phyloP scores from a whole-genome alignment of 768 basidiomycete species.

The Infundibulicybe gibba region DNA sequence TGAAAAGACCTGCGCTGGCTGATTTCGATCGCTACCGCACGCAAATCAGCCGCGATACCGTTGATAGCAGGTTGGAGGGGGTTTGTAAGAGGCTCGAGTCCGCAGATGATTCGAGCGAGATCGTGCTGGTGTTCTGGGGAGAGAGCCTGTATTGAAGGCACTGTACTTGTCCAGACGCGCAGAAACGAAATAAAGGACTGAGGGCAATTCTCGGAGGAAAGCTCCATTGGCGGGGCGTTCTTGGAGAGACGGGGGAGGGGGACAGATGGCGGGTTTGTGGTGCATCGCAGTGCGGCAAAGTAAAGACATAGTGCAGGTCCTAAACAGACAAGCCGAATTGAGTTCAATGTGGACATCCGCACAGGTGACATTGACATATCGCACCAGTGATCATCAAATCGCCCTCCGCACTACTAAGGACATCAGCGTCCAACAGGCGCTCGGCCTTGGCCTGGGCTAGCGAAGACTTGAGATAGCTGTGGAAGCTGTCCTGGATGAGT shows the following conservation, averaged over 20 bases:
- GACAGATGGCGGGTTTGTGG: slow-evolving; percentile 75
- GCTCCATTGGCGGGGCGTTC: slow-evolving; percentile 43
- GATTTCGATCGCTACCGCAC: slow-evolving; percentile 85
- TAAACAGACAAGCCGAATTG: slow-evolving; percentile 12
- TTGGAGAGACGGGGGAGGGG: slow-evolving; percentile 64
- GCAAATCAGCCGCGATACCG: slow-evolving; percentile 76
- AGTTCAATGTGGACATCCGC: neutral
- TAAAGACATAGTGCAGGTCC: slow-evolving; percentile 83
- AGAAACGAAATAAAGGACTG: slow-evolving; percentile 65
- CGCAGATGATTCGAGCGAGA: slow-evolving; percentile 77
- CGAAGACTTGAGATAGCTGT: slow-evolving; percentile 77
- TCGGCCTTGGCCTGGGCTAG: slow-evolving; percentile 78
- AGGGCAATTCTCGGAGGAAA: slow-evolving; percentile 70
- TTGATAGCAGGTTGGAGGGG: slow-evolving; percentile 39
- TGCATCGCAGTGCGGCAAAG: slow-evolving; percentile 77
- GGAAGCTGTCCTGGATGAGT: slow-evolving; percentile 74
- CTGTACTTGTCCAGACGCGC: slow-evolving; percentile 65
- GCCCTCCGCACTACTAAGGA: slow-evolving; percentile 73
- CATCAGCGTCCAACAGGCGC: slow-evolving; percentile 63
- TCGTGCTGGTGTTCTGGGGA: slow-evolving; percentile 70
- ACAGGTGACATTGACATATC: neutral
- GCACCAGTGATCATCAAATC: slow-evolving; percentile 86
- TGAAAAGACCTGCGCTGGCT: slow-evolving; percentile 83
- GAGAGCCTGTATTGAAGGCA: slow-evolving; percentile 62
- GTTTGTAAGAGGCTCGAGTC: slow-evolving; percentile 42